phyloP scores from a whole-genome alignment of 257 asterid species.

The Misopates orontium region DNA sequence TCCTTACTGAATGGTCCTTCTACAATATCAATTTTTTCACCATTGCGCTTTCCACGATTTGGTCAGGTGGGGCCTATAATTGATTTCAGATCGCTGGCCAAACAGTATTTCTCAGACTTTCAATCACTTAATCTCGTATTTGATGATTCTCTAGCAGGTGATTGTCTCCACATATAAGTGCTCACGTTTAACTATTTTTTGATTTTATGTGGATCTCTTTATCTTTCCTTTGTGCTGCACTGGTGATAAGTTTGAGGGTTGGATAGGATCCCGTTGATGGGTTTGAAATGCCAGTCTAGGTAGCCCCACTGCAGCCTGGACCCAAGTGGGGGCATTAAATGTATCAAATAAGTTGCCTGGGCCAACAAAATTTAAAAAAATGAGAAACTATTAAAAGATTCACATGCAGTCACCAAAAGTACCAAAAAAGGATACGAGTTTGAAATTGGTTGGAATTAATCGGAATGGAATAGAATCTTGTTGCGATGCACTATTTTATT shows the following conservation, averaged over 20 bases:
- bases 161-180: constrained; percentile 22
- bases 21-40: constrained; percentile 88
- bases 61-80: constrained; percentile 67
- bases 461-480: no score
- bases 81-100: constrained; percentile 85
- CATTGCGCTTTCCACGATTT: constrained; percentile 78
- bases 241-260: constrained; percentile 22
- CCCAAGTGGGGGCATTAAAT: no score
- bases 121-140: constrained; percentile 79
- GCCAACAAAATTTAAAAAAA: no score
- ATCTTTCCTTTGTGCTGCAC: constrained; percentile 8
- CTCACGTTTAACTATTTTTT: constrained; percentile 20
- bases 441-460: not conserved
- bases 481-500: no score
- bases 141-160: constrained; percentile 73
- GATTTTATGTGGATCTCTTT: constrained; percentile 6
- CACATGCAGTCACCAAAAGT: no score
- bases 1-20: constrained; percentile 92
- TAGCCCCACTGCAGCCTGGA: no score
- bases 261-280: constrained; percentile 2
- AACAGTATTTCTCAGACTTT: constrained; percentile 75
- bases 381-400: no score
- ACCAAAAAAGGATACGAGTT: no score
- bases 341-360: no score
- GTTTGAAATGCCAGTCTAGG: no score